Percentiles rank a stretch among this genome's conserved stretches.
Conservation (phyloP, 2,329 filamentous ascomycete species). For the Thelonectria rubi region DNA sequence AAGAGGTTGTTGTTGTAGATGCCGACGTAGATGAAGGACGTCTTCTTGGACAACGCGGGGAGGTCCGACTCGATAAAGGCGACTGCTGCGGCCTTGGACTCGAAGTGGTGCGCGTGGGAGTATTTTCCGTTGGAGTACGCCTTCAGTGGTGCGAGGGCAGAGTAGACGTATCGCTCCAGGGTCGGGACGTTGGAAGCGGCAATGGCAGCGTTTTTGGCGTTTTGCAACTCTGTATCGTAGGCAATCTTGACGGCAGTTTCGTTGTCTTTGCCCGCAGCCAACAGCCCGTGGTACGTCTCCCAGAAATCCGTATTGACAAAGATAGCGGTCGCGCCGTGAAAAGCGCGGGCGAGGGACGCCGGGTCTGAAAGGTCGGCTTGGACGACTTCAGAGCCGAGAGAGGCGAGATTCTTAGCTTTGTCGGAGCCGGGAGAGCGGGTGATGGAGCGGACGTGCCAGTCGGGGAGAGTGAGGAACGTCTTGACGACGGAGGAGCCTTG, state of each 20-base stretch:
- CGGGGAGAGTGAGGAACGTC: constrained; percentile 49
- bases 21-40: constrained; percentile 38
- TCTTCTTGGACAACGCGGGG: constrained; percentile 54
- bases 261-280: constrained; percentile 47
- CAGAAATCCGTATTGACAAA: constrained; percentile 65
- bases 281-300: constrained; percentile 52
- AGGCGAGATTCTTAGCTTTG: constrained; percentile 50
- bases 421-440: constrained; percentile 54
- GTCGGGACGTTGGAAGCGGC: constrained; percentile 54
- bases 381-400: constrained; percentile 54
- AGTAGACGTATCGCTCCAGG: constrained; percentile 58
- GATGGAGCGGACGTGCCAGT: constrained; percentile 55
- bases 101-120: constrained; percentile 57
- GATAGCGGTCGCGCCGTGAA: constrained; percentile 55
- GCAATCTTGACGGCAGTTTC: constrained; percentile 49
- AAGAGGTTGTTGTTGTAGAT: constrained; percentile 38
- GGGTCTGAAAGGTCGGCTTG: constrained; percentile 54
- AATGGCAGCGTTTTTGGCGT: constrained; percentile 63
- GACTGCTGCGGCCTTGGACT: constrained; percentile 60
- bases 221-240: constrained; percentile 56
- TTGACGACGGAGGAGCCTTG: constrained; percentile 60
- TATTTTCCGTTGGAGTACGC: constrained; percentile 55
- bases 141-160: constrained; percentile 57
- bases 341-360: constrained; percentile 50
- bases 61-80: constrained; percentile 53